Conservation (phyloP, 176 grass and related monocot genomes). For the Rhipidocladum racemiflorum region DNA sequence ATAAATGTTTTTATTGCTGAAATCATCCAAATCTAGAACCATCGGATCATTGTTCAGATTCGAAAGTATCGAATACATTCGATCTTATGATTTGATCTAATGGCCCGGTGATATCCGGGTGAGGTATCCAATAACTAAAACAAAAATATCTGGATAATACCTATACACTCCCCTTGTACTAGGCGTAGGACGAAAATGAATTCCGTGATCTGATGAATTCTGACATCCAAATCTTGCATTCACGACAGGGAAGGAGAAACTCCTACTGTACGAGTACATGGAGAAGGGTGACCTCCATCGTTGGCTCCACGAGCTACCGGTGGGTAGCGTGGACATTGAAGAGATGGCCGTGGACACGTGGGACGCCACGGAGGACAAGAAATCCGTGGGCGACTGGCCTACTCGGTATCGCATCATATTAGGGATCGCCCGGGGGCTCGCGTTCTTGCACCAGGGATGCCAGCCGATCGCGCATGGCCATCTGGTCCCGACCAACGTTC, state of each 20-base stretch:
- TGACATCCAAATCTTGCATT: neutral
- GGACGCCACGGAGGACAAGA: conserved; percentile 34
- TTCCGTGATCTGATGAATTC: neutral
- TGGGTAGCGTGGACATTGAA: conserved; percentile 46
- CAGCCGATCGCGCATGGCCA: conserved; percentile 58
- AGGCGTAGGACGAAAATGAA: neutral
- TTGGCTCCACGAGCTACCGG: conserved; percentile 84
- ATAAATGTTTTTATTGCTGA: too few species aligned
- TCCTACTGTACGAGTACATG: conserved; percentile 79
- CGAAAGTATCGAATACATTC: too few species aligned
- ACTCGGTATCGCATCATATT: conserved; percentile 60
- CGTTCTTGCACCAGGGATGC: conserved; percentile 80
- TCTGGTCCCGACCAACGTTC: conserved; percentile 58
- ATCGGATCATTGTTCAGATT: too few species aligned
- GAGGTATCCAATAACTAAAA: too few species aligned
- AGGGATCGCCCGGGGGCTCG: conserved; percentile 62
- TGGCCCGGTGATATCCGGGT: too few species aligned
- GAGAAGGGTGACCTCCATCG: conserved; percentile 78
- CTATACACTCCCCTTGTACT: too few species aligned
- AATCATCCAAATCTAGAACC: too few species aligned
- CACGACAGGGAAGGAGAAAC: conserved; percentile 56
- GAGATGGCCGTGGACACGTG: conserved; percentile 46
- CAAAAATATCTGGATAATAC: too few species aligned
- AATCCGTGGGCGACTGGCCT: conserved; percentile 41
- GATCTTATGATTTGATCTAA: too few species aligned